These are phyloP conservation scores for Amphirosellinia nigrospora DNA, from an alignment of 495 filamentous ascomycete genomes.

Conservation along the genomic window DNA sequence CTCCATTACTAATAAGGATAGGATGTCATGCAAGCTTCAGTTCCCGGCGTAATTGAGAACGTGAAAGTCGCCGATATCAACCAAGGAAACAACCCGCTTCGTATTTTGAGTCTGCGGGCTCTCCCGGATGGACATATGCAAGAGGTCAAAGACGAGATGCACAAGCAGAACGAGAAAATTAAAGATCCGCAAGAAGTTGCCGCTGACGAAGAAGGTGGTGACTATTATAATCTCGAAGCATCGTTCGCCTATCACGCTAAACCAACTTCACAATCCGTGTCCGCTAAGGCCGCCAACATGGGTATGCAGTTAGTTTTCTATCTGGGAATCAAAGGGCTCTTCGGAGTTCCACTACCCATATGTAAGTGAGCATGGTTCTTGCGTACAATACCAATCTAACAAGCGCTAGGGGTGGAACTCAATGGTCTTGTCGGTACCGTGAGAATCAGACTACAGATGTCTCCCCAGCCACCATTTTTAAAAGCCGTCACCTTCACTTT, in stretches of 20 bases:
- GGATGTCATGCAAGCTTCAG: slow-evolving; percentile 95
- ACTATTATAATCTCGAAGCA: slow-evolving; percentile 94
- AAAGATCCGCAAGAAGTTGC: slow-evolving; percentile 88
- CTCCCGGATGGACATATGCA: slow-evolving; percentile 82
- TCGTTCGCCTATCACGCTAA: slow-evolving; percentile 91
- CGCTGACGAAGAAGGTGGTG: slow-evolving; percentile 88
- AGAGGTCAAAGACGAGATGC: slow-evolving; percentile 79
- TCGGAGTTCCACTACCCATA: slow-evolving; percentile 87
- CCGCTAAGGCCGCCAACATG: slow-evolving; percentile 89
- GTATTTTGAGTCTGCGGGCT: slow-evolving; percentile 87
- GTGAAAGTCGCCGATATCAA: slow-evolving; percentile 96
- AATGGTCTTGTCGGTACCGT: slow-evolving; percentile 86
- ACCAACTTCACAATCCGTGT: slow-evolving; percentile 68
- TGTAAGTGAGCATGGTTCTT: slow-evolving; percentile 47
- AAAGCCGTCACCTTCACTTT: slow-evolving; percentile 92
- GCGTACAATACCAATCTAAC: background rate
- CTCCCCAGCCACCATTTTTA: slow-evolving; percentile 87
- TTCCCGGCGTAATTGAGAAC: slow-evolving; percentile 88
- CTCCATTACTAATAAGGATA: slow-evolving; percentile 61
- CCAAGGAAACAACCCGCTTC: slow-evolving; percentile 86
- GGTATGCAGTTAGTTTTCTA: slow-evolving; percentile 95
- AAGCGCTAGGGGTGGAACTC: slow-evolving; percentile 69
- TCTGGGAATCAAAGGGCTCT: slow-evolving; percentile 80
- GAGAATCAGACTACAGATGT: slow-evolving; percentile 79
- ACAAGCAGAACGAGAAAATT: slow-evolving; percentile 74